Base-by-base conservation (phyloP, 768 basidiomycete genomes). In the Suillus brevipes region DNA sequence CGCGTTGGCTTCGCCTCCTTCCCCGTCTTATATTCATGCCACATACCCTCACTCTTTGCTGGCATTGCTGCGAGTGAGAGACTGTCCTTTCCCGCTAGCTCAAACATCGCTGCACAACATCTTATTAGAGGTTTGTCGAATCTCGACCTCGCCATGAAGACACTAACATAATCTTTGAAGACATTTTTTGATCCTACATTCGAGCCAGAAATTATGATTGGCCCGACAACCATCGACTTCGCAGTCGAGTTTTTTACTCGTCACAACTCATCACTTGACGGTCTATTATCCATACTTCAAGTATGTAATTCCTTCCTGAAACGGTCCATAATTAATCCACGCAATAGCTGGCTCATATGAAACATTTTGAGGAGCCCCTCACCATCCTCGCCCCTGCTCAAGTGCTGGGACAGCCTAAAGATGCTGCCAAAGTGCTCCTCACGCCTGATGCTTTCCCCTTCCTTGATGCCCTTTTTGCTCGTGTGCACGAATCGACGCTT, bases 291-390 rank as follows among this genome's bases (percentile, higher is more conserved):
- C 8, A 81, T 86, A 40, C 72, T 94, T 6, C 90, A 92, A 78
- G 89, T 89, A 64, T 63, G 76, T 36, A 38, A n/a, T 18, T 61
- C 23, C 4, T 55, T 42, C 60, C 45, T n/a, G 12, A 40, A 13
- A 2, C 7, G 5, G 20, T 42, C 25, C 25, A n/a, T 55, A 36
- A 47, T 52, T 47, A 40, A 49, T 3, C 40, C 50, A 58, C 62
- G 66, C 38, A 61, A 16, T 67, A 92, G 89, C 77, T 92, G 3
- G 79, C 80, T 0, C 80, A 91, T 70, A 74, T 92, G 73, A 89
- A 89, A 66, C 91, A 94, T 73, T 91, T 90, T 67, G 81, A 82
- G 34, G 85, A 90, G 31, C 86, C 88, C 0, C 73, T 91, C 16
- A 80, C 83, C 4, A 58, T 82, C 9, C 52, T 75, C 63, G 62